Percentiles rank a stretch among this genome's conserved stretches.
phyloP scores from a whole-genome alignment of 2,329 filamentous ascomycete genomes.

The Fusarium algeriense region DNA sequence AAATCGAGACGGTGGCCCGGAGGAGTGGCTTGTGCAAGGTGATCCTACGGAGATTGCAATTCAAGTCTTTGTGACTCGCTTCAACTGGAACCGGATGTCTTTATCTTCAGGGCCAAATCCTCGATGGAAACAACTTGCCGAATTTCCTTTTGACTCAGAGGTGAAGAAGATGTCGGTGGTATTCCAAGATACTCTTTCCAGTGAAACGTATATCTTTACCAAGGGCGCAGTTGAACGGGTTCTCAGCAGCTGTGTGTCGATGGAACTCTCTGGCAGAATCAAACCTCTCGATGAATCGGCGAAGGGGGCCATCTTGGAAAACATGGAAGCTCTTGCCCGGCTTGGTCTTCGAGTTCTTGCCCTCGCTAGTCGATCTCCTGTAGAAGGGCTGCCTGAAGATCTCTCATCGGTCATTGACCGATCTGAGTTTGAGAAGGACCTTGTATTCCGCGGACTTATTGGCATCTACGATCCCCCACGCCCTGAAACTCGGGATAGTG shows the following conservation, averaged over 20 bases:
- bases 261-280: slow-evolving; percentile 56
- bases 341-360: slow-evolving; percentile 76
- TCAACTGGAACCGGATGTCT: slow-evolving; percentile 69
- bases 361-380: slow-evolving; percentile 57
- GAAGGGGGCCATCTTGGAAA: slow-evolving; percentile 67
- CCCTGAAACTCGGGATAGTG: slow-evolving; percentile 67
- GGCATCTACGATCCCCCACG: slow-evolving; percentile 78
- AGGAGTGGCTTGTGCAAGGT: slow-evolving; percentile 72
- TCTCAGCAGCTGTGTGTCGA: slow-evolving; percentile 67
- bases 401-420: slow-evolving; percentile 33
- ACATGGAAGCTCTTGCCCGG: slow-evolving; percentile 74
- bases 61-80: slow-evolving; percentile 78
- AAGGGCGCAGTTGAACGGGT: slow-evolving; percentile 77
- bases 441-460: slow-evolving; percentile 73
- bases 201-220: slow-evolving; percentile 65
- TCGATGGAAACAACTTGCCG: slow-evolving; percentile 69
- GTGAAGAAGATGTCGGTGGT: slow-evolving; percentile 84
- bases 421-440: slow-evolving; percentile 60
- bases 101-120: slow-evolving; percentile 62
- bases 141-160: slow-evolving; percentile 80
- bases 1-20: slow-evolving; percentile 60
- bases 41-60: slow-evolving; percentile 78
- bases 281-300: slow-evolving; percentile 51
- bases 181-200: slow-evolving; percentile 59
- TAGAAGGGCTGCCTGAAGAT: slow-evolving; percentile 36